Evolutionary conservation across 495 filamentous ascomycete genomes (phyloP), one percentile per base, ranked within the genome.

Genomic region (Penicillium egyptiacum): DNA sequence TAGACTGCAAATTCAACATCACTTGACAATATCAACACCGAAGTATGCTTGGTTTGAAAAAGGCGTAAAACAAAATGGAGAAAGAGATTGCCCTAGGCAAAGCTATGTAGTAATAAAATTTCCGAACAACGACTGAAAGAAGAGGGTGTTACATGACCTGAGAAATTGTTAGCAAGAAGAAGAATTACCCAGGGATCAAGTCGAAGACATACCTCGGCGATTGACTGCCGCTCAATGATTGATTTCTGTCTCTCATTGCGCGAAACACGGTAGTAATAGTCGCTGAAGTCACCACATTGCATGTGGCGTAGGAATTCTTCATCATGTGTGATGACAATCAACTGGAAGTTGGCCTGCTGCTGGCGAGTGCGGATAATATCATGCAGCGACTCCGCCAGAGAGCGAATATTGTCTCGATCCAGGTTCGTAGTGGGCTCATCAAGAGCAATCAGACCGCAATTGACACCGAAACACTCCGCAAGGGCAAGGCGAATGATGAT

Each of bases 371-470:
- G 82, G 71, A 99, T 97, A 63, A 99, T 96, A 56, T 86, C 80
- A 69, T 95, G 88, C 61, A 99, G 75, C 33, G 87, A 88, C 70
- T 86, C 80, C 25, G 94, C 94, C 37, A 99, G 79, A 44, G 89
- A 89, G 48, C 85, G 84, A 67, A 98, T 98, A 66, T 98, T 99
- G 67, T 97, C 92, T 43, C 83, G 81, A 63, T 99, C 94, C 50
- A 99, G 85, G 66, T 99, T 99, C 30, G 94, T 99, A 1, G 94
- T 99, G 11, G 94, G 94, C 72, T 99, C 94, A 70, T 99, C 94
- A 6, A 99, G 88, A 43, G 94, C 92, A 70, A 98, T 98, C 44
- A 98, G 78, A 43, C 94, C 94, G 69, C 94, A 99, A 62, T 96
- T 96, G 62, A 90, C 82, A 55, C 95, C 95, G 67, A 99, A 99